phyloP scores from a whole-genome alignment of 345 rosid species.

The Sisymbrium irio region DNA sequence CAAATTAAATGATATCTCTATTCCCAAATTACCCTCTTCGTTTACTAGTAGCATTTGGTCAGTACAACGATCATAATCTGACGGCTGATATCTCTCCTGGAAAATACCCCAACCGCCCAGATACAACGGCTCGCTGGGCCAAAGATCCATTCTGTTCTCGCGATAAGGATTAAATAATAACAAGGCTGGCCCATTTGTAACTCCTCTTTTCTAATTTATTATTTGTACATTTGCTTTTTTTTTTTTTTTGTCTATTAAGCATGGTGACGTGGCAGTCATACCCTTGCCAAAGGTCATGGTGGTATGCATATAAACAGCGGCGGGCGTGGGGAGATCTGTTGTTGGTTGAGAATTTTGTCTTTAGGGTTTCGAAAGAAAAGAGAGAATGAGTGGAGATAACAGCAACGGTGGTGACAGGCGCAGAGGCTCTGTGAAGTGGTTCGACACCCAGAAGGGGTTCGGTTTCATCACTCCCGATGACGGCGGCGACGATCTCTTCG shows the following conservation, averaged over 20 bases:
- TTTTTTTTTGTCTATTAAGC: too few species aligned
- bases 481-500: slow-evolving; percentile 80
- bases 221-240: too few species aligned
- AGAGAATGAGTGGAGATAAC: slow-evolving; percentile 30
- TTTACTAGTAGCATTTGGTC: too few species aligned
- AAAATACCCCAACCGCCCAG: slow-evolving; percentile 32
- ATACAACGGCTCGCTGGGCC: slow-evolving; percentile 6
- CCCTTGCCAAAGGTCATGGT: slow-evolving; percentile 22
- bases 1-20: too few species aligned
- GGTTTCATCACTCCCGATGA: slow-evolving; percentile 92
- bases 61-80: slow-evolving; percentile 1
- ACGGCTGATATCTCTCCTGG: slow-evolving; percentile 25
- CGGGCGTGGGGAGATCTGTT: neutral
- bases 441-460: slow-evolving; percentile 72
- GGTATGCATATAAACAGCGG: slow-evolving; percentile 22
- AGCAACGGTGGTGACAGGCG: slow-evolving; percentile 19
- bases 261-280: slow-evolving; percentile 31
- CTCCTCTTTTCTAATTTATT: neutral
- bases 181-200: neutral
- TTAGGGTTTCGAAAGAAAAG: slow-evolving; percentile 10
- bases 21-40: too few species aligned
- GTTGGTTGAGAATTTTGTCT: neutral
- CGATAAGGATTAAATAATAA: neutral
- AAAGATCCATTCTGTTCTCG: neutral
- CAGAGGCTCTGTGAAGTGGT: slow-evolving; percentile 67